Evolutionary conservation across 2,329 filamentous ascomycete species (phyloP), one percentile per base, ranked within the genome.

Genomic region (Cryphonectria parasitica): DNA sequence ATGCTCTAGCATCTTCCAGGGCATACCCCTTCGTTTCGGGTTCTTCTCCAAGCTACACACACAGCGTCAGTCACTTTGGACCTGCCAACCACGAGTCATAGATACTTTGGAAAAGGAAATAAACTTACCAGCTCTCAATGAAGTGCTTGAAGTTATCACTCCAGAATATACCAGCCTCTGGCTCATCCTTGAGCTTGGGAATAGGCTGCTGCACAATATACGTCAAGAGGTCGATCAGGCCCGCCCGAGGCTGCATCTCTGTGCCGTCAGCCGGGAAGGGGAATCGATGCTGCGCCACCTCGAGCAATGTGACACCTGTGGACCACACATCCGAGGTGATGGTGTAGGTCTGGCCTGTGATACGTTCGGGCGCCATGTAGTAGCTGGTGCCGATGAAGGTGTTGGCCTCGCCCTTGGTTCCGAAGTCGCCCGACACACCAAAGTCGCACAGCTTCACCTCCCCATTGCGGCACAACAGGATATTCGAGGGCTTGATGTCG

Each of bases 291-390:
- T 99, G 96, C 54, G 96, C 96, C n/a, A 99, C 96, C 83, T 99
- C 96, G n/a, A 99, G 90, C 65, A 99, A 83, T 1, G 96, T 98
- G 68, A 99, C 96, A 74, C 96, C 96, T 10, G 97, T 91, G 58
- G 95, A 98, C 96, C 96, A 99, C 69, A 99, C 96, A 76, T 99
- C 96, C 10, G 94, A 97, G 2, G 95, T 99, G 80, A 99, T 99
- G 73, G 95, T 99, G 82, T 99, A 99, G 65, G 92, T 95, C 83
- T 98, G 94, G 71, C 96, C 96, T 1, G 96, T 98, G 80, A 99
- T 99, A 67, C 96, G 92, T 81, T 99, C 96, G 0, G 96, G 96
- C 4, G 96, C 96, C 96, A 99, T 99, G 85, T 99, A 99, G 80
- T 98, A 99, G 72, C 93, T 97, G 17, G 96, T 99, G 74, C 96